phyloP scores from a whole-genome alignment of 345 rosid species.

The Bruguiera gymnorhiza region DNA sequence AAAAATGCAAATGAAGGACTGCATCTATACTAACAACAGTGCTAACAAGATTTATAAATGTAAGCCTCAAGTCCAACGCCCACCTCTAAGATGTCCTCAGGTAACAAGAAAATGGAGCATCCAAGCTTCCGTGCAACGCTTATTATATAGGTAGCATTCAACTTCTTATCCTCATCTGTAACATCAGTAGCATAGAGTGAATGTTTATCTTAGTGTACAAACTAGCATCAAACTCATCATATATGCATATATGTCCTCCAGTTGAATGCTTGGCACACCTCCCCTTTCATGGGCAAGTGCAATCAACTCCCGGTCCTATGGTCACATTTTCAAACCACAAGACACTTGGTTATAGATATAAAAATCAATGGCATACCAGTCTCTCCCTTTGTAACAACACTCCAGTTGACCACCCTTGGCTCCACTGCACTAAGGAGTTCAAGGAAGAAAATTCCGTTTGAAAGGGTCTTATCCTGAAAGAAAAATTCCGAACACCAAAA shows the following conservation, averaged over 20 bases:
- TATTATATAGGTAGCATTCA: constrained; percentile 86
- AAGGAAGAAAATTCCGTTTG: constrained; percentile 80
- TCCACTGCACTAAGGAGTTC: constrained; percentile 88
- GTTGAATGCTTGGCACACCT: background rate
- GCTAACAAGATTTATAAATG: background rate
- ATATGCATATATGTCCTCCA: background rate
- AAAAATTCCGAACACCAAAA: constrained; percentile 15
- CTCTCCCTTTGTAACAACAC: constrained; percentile 75
- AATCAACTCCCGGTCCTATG: background rate
- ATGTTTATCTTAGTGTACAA: background rate
- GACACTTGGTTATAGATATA: too few relatives aligned
- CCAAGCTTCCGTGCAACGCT: constrained; percentile 98
- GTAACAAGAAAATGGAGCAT: constrained; percentile 93
- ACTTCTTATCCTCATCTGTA: constrained; percentile 94
- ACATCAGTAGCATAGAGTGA: constrained; percentile 14
- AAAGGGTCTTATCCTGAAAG: constrained; percentile 70
- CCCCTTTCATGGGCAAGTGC: background rate
- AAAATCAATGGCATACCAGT: constrained; percentile 45
- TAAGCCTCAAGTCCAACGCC: background rate
- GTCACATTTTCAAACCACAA: too few relatives aligned
- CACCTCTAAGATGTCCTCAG: constrained; percentile 97
- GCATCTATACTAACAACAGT: background rate
- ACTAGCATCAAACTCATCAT: background rate
- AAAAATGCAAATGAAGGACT: too few relatives aligned
- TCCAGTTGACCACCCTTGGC: constrained; percentile 93